Base-by-base conservation (phyloP, 2,329 filamentous ascomycete genomes). In the Penicillium sclerotigenum region DNA sequence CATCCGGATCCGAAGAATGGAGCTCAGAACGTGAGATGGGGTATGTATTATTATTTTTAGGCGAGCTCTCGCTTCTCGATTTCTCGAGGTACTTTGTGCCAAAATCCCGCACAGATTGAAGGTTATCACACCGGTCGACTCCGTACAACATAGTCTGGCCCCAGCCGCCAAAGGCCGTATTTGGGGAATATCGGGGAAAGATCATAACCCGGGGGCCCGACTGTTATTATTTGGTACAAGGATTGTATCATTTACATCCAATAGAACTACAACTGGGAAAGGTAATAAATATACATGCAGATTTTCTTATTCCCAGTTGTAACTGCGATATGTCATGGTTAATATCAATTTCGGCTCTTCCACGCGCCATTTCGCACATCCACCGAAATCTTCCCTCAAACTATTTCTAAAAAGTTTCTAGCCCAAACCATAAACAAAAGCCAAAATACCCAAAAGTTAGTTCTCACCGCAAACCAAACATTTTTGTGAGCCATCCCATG, bases 1-100 rank as follows among this genome's bases (percentile, higher is more conserved):
- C 65, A 68, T 63, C 68, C 68, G 68, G 53, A 37, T 58, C 51
- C 57, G 57, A 60, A 41, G 47, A 49, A 56, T 52, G 53, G 54
- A 62, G 31, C 43, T 55, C 43, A 29, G 52, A 58, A 47, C 49
- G 40, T 42, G 56, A 18, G 47, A 42, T 40, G 29, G 45, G 29
- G 10, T 31, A 28, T 42, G n/a, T 31, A 18, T 24, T 41, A 28
- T 26, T 50, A 38, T 51, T 36, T 45, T 40, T 55, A 55, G 34
- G 28, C 47, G 53, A 52, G 22, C 31, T 41, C 11, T 28, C 22
- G 37, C 22, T 29, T 38, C 18, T 31, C 14, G 2, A 26, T 26
- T 26, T n/a, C 29, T 47, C 11, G 11, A 28, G 14, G 42, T 33
- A 29, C 20, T 43, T 33, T n/a, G 29, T 43, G 2, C 31, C 49